Conservation (phyloP, 805 yeast species). For the Metschnikowia similis region DNA sequence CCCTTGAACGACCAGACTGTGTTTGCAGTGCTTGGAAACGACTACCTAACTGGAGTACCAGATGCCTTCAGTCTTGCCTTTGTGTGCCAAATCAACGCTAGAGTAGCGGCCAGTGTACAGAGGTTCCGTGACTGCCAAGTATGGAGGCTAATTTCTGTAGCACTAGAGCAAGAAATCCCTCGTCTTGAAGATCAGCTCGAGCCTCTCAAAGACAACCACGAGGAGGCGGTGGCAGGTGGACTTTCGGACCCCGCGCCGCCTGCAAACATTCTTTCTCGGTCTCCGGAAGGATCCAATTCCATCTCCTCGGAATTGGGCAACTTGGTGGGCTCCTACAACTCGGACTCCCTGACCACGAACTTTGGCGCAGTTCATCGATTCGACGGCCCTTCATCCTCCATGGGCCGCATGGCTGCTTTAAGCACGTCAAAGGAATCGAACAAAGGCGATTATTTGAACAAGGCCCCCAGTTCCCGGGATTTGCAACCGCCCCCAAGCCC, state of each 20-base stretch:
- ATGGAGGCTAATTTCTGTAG: conserved; percentile 55
- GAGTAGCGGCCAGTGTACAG: conserved; percentile 49
- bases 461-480: neutral
- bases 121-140: conserved; percentile 54
- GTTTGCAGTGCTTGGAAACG: conserved; percentile 46
- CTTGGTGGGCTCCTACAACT: conserved; percentile 38
- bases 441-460: neutral
- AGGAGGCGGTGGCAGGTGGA: neutral
- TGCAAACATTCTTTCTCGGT: neutral
- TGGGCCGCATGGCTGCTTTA: conserved; percentile 9
- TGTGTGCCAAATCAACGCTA: conserved; percentile 55
- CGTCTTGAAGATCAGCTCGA: conserved; percentile 11
- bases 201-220: neutral
- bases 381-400: conserved; percentile 10
- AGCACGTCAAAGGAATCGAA: conserved; percentile 13
- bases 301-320: conserved; percentile 35
- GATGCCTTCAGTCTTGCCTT: conserved; percentile 49
- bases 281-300: conserved; percentile 14
- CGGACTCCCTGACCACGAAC: conserved; percentile 38
- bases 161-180: conserved; percentile 36
- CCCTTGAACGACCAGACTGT: conserved; percentile 39
- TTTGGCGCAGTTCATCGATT: conserved; percentile 24
- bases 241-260: neutral
- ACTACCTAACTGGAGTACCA: conserved; percentile 45
- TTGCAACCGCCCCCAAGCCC: neutral